Evolutionary conservation across 2,329 filamentous ascomycete species (phyloP).

Genomic region (Sporothrix brunneoviolacea): DNA sequence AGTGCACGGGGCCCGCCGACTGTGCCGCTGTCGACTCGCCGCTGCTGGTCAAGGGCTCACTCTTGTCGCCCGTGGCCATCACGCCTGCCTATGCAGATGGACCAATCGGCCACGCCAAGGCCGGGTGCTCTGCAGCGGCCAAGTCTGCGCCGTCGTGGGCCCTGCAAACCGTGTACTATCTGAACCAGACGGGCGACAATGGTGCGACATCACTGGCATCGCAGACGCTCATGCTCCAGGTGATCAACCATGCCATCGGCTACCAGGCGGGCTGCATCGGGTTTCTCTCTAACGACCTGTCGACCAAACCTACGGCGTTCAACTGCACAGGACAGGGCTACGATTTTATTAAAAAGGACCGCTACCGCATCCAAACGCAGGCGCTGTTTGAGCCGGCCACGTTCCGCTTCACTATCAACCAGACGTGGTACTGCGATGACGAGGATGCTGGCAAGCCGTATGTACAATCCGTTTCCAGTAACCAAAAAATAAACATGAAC

Average conservation of each 20-base stretch:
- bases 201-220: slow-evolving; percentile 6
- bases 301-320: slow-evolving; percentile 11
- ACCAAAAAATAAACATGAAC: background rate
- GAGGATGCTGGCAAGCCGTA: slow-evolving; percentile 20
- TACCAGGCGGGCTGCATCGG: slow-evolving; percentile 21
- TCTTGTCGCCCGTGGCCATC: slow-evolving; percentile 36
- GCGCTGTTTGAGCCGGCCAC: slow-evolving; percentile 19
- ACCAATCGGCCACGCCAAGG: slow-evolving; percentile 18
- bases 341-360: slow-evolving; percentile 5
- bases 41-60: slow-evolving; percentile 22
- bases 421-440: slow-evolving; percentile 24
- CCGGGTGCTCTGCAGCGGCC: slow-evolving; percentile 18
- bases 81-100: slow-evolving; percentile 21
- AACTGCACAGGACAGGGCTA: slow-evolving; percentile 15
- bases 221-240: slow-evolving; percentile 19
- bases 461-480: slow-evolving; percentile 2
- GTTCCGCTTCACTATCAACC: slow-evolving; percentile 17
- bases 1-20: slow-evolving; percentile 1
- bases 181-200: slow-evolving; percentile 19
- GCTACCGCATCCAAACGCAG: slow-evolving; percentile 18
- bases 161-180: slow-evolving; percentile 17
- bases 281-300: slow-evolving; percentile 11
- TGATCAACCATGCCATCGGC: slow-evolving; percentile 20
- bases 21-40: slow-evolving; percentile 15
- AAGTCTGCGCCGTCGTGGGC: slow-evolving; percentile 19